Evolutionary conservation across 352 stramenopile species (phyloP).

Genomic region (Globisporangium recalcitrans): DNA sequence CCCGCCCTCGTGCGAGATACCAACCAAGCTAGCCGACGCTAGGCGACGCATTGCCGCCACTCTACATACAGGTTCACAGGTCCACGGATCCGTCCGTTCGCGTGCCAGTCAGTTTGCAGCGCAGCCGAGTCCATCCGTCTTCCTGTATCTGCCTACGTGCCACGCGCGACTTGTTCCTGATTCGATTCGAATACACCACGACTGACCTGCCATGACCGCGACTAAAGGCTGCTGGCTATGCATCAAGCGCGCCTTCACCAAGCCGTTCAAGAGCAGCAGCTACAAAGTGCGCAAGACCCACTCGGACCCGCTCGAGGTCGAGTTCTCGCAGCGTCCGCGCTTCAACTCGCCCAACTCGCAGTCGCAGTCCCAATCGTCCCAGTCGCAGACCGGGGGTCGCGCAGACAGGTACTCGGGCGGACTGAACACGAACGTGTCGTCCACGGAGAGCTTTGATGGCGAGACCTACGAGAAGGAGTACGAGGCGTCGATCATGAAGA

Average conservation of each 20-base stretch:
- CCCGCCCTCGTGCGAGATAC: conserved; percentile 1
- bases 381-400: conserved; percentile 8
- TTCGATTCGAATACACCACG: not conserved
- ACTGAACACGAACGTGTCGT: conserved; percentile 16
- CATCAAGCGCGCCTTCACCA: conserved; percentile 9
- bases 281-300: conserved; percentile 23
- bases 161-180: conserved; percentile 1
- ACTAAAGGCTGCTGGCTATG: conserved; percentile 11
- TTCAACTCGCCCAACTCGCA: conserved; percentile 16
- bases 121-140: not conserved
- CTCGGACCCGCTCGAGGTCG: conserved; percentile 18
- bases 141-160: not conserved
- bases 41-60: not conserved
- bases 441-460: conserved; percentile 16
- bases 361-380: conserved; percentile 12
- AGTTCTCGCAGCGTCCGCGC: conserved; percentile 15
- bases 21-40: not conserved
- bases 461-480: conserved; percentile 35
- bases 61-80: not conserved
- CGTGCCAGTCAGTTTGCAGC: not conserved
- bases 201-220: not conserved
- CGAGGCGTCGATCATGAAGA: conserved; percentile 21
- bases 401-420: conserved; percentile 13
- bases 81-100: not conserved
- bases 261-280: conserved; percentile 19